These are phyloP conservation scores for Backusella australiensis DNA, from an alignment of 192 early-diverging fungal species.

Conservation along the genomic window DNA sequence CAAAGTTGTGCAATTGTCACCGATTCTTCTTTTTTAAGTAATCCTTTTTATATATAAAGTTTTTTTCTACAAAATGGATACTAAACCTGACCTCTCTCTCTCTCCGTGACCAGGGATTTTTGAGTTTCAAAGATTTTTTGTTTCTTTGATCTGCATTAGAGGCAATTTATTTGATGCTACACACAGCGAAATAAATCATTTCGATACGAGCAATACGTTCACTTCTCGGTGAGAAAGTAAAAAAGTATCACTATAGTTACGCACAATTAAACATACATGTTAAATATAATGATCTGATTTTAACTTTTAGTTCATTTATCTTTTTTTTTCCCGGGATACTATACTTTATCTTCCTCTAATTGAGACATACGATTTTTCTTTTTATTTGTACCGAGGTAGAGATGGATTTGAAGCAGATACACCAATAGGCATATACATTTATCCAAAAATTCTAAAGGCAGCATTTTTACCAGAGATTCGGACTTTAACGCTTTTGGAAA, in stretches of 20 bases:
- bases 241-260: too few relatives aligned
- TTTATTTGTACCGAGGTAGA: neutral
- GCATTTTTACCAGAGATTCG: neutral
- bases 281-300: too few relatives aligned
- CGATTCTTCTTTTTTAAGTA: neutral
- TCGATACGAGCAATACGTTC: neutral
- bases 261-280: too few relatives aligned
- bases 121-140: neutral
- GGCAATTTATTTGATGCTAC: neutral
- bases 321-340: too few relatives aligned
- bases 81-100: too few relatives aligned
- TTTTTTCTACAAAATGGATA: neutral
- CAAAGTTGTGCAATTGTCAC: neutral
- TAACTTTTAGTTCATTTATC: too few relatives aligned
- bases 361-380: too few relatives aligned
- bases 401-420: neutral
- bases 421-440: neutral
- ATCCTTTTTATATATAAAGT: neutral
- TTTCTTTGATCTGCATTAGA: neutral
- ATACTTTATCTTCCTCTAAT: too few relatives aligned
- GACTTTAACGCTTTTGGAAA: slow-evolving; percentile 2
- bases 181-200: neutral
- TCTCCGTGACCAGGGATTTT: neutral
- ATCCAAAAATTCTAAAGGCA: neutral
- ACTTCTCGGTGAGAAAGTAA: neutral